A percentile compares a stretch with the other conserved stretches of the same genome.
phyloP scores from a whole-genome alignment of 805 yeast genomes.

The Kodamaea restingae region DNA sequence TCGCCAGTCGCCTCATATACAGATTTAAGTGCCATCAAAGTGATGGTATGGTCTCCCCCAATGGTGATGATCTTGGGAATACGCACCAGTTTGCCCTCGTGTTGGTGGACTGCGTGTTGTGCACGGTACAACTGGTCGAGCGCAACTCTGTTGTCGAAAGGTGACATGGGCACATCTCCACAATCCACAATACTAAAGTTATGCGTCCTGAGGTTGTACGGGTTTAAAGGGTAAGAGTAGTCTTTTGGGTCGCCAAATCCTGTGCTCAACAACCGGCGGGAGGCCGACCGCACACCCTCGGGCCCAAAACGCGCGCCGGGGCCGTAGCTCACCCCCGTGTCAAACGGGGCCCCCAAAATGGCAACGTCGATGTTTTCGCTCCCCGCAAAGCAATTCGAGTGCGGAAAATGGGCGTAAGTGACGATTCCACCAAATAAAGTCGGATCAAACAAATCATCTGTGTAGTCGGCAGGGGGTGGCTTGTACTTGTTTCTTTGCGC shows the following conservation, averaged over 20 bases:
- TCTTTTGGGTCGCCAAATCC: conserved; percentile 8
- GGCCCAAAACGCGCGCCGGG: conserved; percentile 64
- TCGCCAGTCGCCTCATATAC: conserved; percentile 47
- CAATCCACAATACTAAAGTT: conserved; percentile 48
- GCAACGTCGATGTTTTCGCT: conserved; percentile 45
- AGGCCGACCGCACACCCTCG: conserved; percentile 45
- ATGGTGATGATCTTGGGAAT: conserved; percentile 45
- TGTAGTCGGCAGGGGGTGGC: conserved; percentile 32
- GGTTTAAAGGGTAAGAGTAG: conserved; percentile 37
- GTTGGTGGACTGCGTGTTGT: conserved; percentile 45
- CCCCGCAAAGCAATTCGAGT: conserved; percentile 32
- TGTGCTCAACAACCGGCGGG: conserved; percentile 42
- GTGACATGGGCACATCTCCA: conserved; percentile 65
- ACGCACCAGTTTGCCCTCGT: conserved; percentile 13
- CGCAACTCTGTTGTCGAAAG: conserved; percentile 63
- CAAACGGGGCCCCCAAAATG: conserved; percentile 57
- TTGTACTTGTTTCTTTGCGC: conserved; percentile 16
- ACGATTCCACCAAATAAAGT: conserved; percentile 47
- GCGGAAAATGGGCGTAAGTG: conserved; percentile 49
- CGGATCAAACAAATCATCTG: conserved; percentile 18
- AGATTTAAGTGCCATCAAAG: conserved; percentile 48
- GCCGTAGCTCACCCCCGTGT: conserved; percentile 51
- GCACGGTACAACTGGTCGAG: conserved; percentile 60
- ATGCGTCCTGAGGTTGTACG: conserved; percentile 43
- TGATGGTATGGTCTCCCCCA: conserved; percentile 61